These are phyloP conservation scores for Baorangia bicolor DNA, from an alignment of 768 basidiomycete species.

Conservation along the genomic window DNA sequence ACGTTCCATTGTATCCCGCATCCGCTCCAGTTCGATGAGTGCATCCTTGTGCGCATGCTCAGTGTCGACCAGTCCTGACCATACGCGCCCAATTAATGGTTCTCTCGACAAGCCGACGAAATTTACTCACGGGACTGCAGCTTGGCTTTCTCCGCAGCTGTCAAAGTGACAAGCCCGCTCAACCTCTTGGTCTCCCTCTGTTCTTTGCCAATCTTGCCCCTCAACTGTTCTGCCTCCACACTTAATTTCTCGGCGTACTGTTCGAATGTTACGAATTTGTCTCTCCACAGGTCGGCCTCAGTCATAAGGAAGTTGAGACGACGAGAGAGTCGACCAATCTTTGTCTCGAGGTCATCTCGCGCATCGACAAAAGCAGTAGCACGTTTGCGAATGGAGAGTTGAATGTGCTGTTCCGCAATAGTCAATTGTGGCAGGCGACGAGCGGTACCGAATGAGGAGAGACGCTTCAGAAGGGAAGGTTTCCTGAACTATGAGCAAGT, in stretches of 20 bases:
- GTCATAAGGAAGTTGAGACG: slow-evolving; percentile 91
- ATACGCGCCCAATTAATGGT: neutral
- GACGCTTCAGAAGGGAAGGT: slow-evolving; percentile 82
- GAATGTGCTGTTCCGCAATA: slow-evolving; percentile 80
- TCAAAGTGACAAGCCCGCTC: slow-evolving; percentile 73
- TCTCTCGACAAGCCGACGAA: neutral
- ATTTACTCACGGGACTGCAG: slow-evolving; percentile 68
- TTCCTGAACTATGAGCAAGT: slow-evolving; percentile 68
- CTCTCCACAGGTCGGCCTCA: slow-evolving; percentile 85
- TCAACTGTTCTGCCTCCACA: slow-evolving; percentile 79
- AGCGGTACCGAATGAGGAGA: slow-evolving; percentile 71
- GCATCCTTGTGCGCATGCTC: slow-evolving; percentile 82
- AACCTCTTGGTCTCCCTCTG: slow-evolving; percentile 85
- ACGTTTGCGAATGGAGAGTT: slow-evolving; percentile 86
- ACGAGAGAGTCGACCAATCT: slow-evolving; percentile 83
- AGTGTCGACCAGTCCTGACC: slow-evolving; percentile 76
- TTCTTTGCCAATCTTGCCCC: slow-evolving; percentile 87
- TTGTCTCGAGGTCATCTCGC: slow-evolving; percentile 90
- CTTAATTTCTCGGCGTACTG: slow-evolving; percentile 91
- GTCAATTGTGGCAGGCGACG: slow-evolving; percentile 73
- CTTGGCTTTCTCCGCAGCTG: slow-evolving; percentile 75
- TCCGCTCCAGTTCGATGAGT: slow-evolving; percentile 73
- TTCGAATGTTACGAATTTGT: slow-evolving; percentile 93
- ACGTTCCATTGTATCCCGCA: slow-evolving; percentile 81
- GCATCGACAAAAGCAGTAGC: slow-evolving; percentile 95